Conservation (phyloP, 2,329 filamentous ascomycete species). For the Cladophialophora immunda region DNA sequence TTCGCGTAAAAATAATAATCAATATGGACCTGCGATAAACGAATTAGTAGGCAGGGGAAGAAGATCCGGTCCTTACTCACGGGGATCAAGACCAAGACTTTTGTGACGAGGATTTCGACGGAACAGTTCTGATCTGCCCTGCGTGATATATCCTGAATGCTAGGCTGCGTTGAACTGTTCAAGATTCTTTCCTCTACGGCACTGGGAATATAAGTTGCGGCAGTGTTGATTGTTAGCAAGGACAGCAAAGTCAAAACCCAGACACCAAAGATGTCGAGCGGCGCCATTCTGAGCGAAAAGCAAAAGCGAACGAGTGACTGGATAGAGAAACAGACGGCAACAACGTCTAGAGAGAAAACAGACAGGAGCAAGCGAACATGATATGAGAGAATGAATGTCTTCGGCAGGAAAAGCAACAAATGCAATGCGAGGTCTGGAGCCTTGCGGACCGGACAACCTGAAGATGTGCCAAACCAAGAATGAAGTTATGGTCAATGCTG, state of each 20-base stretch:
- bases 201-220: conserved; percentile 14
- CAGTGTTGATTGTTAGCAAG: not conserved
- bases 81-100: conserved; percentile 24
- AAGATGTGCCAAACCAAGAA: conserved; percentile 8
- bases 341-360: not conserved
- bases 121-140: conserved; percentile 6
- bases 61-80: not conserved
- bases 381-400: not conserved
- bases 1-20: conserved; percentile 33
- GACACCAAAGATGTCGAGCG: not conserved
- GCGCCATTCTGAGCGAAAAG: conserved; percentile 1
- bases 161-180: not conserved
- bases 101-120: conserved; percentile 19
- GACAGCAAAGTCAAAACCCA: conserved; percentile 4
- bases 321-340: not conserved
- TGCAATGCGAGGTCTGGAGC: not conserved
- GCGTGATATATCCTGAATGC: not conserved
- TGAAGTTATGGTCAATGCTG: conserved; percentile 13
- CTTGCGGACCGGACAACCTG: conserved; percentile 6
- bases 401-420: not conserved
- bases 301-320: not conserved
- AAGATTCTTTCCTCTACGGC: not conserved
- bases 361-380: not conserved
- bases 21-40: conserved; percentile 25
- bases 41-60: not conserved